A percentile compares a stretch with the other conserved stretches of the same genome.
Evolutionary conservation across 352 stramenopile genomes (phyloP).

Genomic region (Phytopythium aichiense): DNA sequence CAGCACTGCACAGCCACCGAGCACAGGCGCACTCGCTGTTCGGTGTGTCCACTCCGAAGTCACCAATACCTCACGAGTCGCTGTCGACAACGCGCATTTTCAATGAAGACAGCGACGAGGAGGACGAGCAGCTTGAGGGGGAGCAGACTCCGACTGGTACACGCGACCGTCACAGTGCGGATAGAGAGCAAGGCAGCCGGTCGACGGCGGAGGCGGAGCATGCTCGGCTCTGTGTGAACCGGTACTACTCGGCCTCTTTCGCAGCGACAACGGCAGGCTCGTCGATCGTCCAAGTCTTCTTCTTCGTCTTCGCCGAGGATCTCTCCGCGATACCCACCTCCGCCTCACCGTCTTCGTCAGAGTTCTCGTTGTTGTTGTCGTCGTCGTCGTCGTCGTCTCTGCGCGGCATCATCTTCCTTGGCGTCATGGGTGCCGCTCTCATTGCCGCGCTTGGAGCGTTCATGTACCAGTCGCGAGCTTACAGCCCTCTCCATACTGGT

Average conservation of each 20-base stretch:
- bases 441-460: conserved; percentile 41
- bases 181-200: background rate
- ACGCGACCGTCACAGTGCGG: background rate
- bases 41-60: conserved; percentile 4
- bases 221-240: conserved; percentile 1
- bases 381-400: background rate
- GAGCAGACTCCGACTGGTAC: background rate
- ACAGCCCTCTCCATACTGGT: conserved; percentile 3
- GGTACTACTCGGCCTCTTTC: conserved; percentile 33
- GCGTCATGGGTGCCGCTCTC: conserved; percentile 34
- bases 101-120: conserved; percentile 8
- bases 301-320: conserved; percentile 41
- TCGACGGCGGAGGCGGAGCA: conserved; percentile 1
- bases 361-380: conserved; percentile 1
- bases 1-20: conserved; percentile 10
- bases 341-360: background rate
- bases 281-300: conserved; percentile 47
- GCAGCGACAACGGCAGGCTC: conserved; percentile 34
- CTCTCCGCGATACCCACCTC: background rate
- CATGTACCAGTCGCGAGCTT: conserved; percentile 37
- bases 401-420: conserved; percentile 27
- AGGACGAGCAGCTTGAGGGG: background rate
- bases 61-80: background rate
- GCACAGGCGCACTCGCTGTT: background rate
- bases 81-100: conserved; percentile 1